phyloP scores from a whole-genome alignment of 2,329 filamentous ascomycete genomes.

The Sclerotiophoma versabilis region DNA sequence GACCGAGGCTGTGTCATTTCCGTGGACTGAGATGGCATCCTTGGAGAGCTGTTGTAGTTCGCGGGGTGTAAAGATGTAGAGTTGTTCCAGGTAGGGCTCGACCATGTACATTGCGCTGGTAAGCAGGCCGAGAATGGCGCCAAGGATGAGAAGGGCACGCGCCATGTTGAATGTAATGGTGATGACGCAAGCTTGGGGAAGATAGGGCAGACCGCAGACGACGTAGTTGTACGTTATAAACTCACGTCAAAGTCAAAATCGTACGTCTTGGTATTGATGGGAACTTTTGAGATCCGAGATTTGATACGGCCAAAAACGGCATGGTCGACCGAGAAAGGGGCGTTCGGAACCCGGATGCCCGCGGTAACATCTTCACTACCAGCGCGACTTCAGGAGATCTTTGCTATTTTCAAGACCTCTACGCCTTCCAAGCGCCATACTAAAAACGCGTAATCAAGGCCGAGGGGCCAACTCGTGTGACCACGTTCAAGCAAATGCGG shows the following conservation, averaged over 20 bases:
- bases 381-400: no score
- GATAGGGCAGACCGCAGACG: no score
- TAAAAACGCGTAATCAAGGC: no score
- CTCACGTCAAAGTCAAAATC: neutral
- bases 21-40: slow-evolving; percentile 71
- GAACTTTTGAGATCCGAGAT: neutral
- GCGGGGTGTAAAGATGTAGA: slow-evolving; percentile 78
- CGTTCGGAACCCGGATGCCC: slow-evolving; percentile 2
- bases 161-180: slow-evolving; percentile 10
- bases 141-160: slow-evolving; percentile 31
- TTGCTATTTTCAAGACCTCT: no score
- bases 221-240: neutral
- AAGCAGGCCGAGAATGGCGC: slow-evolving; percentile 31
- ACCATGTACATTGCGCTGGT: slow-evolving; percentile 39
- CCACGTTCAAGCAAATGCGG: no score
- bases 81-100: slow-evolving; percentile 40
- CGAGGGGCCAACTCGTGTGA: no score
- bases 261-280: neutral
- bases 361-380: neutral
- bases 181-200: neutral
- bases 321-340: neutral
- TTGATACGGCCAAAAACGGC: neutral
- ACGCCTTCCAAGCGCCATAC: no score
- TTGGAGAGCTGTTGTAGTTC: slow-evolving; percentile 73
- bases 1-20: slow-evolving; percentile 75